A percentile compares a stretch with the other conserved stretches of the same genome.
phyloP scores from a whole-genome alignment of 2,329 filamentous ascomycete species.

The Alternaria sp. region DNA sequence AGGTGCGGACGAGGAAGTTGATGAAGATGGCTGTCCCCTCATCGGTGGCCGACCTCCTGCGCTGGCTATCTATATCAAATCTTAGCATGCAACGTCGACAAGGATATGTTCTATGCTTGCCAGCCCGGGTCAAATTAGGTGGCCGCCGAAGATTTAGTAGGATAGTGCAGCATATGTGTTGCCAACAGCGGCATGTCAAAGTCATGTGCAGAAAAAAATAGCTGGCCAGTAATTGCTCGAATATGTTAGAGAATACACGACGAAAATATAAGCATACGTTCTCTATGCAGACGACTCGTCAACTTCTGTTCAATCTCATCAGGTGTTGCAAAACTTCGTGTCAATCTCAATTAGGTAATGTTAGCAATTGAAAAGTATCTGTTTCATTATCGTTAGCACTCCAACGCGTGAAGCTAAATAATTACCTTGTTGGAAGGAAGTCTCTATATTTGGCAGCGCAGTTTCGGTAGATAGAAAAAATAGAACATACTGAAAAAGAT shows the following conservation, averaged over 20 bases:
- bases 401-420: no score
- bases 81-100: background rate
- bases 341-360: no score
- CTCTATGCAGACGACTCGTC: accelerated
- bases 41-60: conserved; percentile 73
- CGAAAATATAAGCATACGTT: background rate
- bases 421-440: no score
- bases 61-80: conserved; percentile 16
- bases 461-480: no score
- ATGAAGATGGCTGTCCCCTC: conserved; percentile 66
- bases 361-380: no score
- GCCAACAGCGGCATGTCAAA: background rate
- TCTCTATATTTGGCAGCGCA: no score
- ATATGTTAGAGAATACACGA: background rate
- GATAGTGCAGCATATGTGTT: background rate
- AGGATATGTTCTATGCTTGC: conserved; percentile 6
- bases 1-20: conserved; percentile 68
- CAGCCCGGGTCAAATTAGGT: conserved; percentile 64
- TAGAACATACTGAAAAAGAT: no score
- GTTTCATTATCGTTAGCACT: no score
- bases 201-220: background rate
- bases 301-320: no score
- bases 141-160: conserved; percentile 46
- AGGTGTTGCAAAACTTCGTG: background rate
- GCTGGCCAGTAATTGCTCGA: background rate